Percentiles rank a stretch among this genome's conserved stretches.
Conservation (phyloP, 768 basidiomycete genomes). For the Leucocoprinus birnbaumii region DNA sequence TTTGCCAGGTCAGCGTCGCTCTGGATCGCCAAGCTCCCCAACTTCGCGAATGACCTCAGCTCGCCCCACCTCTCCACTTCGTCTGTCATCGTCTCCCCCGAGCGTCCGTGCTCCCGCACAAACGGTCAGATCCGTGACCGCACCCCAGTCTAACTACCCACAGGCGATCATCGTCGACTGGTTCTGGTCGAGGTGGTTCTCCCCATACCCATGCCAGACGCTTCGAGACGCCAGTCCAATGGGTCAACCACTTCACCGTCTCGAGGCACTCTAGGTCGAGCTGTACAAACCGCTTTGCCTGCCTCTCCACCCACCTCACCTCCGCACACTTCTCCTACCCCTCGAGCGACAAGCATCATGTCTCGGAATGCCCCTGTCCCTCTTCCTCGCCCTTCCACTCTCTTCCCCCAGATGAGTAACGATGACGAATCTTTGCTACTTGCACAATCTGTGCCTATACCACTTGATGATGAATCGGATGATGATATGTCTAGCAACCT, state of each 20-base stretch:
- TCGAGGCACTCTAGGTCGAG: slow-evolving; percentile 29
- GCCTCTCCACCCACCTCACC: slow-evolving; percentile 33
- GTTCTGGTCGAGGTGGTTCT: slow-evolving; percentile 25
- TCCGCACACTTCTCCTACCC: slow-evolving; percentile 27
- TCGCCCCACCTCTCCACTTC: slow-evolving; percentile 47
- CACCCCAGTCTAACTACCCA: slow-evolving; percentile 30
- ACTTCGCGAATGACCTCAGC: slow-evolving; percentile 27
- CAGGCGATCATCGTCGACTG: slow-evolving; percentile 35
- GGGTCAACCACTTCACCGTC: slow-evolving; percentile 36
- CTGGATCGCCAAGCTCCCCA: slow-evolving; percentile 35
- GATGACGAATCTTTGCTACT: slow-evolving; percentile 64
- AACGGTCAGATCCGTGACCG: slow-evolving; percentile 43
- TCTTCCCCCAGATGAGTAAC: slow-evolving; percentile 35
- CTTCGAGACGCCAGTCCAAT: slow-evolving; percentile 45
- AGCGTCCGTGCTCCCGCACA: slow-evolving; percentile 38
- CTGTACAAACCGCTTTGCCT: slow-evolving; percentile 34
- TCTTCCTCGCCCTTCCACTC: slow-evolving; percentile 38
- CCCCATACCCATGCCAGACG: slow-evolving; percentile 32
- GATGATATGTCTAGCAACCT: slow-evolving; percentile 56
- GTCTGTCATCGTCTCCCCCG: slow-evolving; percentile 45
- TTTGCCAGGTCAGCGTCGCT: slow-evolving; percentile 38
- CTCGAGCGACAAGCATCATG: slow-evolving; percentile 20
- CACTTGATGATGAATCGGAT: slow-evolving; percentile 73
- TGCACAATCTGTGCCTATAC: slow-evolving; percentile 72
- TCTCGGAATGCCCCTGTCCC: slow-evolving; percentile 28